phyloP scores from a whole-genome alignment of 176 grass and related monocot species.

The Aegilops bicornis region DNA sequence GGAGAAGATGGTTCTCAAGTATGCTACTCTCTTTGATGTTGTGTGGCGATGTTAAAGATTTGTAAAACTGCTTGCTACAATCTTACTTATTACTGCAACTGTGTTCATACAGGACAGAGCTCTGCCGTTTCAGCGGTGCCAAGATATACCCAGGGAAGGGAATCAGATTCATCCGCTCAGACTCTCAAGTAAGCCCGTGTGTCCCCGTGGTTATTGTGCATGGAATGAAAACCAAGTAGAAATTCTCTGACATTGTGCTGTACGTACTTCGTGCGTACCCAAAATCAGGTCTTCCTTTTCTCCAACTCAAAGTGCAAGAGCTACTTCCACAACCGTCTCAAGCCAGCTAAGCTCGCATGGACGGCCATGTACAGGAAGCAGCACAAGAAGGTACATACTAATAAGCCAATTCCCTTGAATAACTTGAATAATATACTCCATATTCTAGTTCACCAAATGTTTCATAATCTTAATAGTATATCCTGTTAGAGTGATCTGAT shows the following conservation, averaged over 20 bases:
- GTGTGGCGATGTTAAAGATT: background rate
- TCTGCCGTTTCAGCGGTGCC: slow-evolving; percentile 33
- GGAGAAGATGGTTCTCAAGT: slow-evolving; percentile 43
- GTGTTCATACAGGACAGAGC: slow-evolving; percentile 34
- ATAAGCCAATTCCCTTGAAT: background rate
- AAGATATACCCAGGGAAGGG: slow-evolving; percentile 47
- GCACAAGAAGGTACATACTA: slow-evolving; percentile 29
- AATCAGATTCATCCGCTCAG: slow-evolving; percentile 38
- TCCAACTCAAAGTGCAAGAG: slow-evolving; percentile 44
- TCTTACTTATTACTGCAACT: background rate
- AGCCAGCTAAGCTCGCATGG: slow-evolving; percentile 38
- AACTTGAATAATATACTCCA: background rate
- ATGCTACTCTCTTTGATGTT: background rate
- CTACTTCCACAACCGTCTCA: slow-evolving; percentile 38
- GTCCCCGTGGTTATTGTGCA: background rate
- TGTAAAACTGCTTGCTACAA: background rate
- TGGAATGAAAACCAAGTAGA: background rate
- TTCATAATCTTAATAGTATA: background rate
- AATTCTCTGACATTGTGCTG: background rate
- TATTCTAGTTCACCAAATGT: background rate
- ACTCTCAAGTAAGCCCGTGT: slow-evolving; percentile 29
- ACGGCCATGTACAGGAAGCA: slow-evolving; percentile 38
- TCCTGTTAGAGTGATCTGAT: background rate
- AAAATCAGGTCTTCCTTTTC: slow-evolving; percentile 39
- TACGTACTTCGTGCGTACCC: background rate